Evolutionary conservation across 2,329 filamentous ascomycete genomes (phyloP).

Genomic region (Pseudogymnoascus sp.): DNA sequence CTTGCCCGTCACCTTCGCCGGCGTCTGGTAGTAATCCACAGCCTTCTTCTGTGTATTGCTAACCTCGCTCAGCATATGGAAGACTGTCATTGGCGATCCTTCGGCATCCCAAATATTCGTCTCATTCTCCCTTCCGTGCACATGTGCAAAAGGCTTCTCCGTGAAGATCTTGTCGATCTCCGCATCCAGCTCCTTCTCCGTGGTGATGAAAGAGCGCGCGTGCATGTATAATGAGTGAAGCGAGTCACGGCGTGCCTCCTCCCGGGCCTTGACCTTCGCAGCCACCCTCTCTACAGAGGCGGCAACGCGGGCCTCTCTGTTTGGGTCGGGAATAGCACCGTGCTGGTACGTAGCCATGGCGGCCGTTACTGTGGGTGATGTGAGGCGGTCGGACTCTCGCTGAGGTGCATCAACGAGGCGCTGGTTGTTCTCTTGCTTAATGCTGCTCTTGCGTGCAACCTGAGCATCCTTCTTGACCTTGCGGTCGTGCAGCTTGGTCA

Average conservation of each 20-base stretch:
- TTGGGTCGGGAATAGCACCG: constrained; percentile 51
- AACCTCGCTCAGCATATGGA: constrained; percentile 37
- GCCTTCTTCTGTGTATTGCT: constrained; percentile 28
- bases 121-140: neutral
- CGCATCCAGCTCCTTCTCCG: constrained; percentile 65
- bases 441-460: constrained; percentile 34
- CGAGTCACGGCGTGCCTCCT: constrained; percentile 56
- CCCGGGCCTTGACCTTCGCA: constrained; percentile 42
- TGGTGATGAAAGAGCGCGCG: constrained; percentile 78
- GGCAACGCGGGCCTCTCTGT: constrained; percentile 48
- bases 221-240: constrained; percentile 87
- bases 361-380: constrained; percentile 55
- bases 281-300: constrained; percentile 35
- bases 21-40: constrained; percentile 25
- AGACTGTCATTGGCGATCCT: constrained; percentile 37
- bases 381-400: constrained; percentile 69
- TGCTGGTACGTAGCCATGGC: constrained; percentile 42
- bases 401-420: constrained; percentile 54
- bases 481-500: constrained; percentile 61
- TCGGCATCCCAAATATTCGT: constrained; percentile 27
- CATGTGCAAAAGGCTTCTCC: constrained; percentile 30
- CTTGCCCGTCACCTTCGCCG: constrained; percentile 39
- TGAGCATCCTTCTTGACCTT: constrained; percentile 41
- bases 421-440: constrained; percentile 41
- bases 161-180: constrained; percentile 72